A percentile compares a stretch with the other conserved stretches of the same genome.
Conservation (phyloP, 176 grass and related monocot species). For the Oryza coarctata region DNA sequence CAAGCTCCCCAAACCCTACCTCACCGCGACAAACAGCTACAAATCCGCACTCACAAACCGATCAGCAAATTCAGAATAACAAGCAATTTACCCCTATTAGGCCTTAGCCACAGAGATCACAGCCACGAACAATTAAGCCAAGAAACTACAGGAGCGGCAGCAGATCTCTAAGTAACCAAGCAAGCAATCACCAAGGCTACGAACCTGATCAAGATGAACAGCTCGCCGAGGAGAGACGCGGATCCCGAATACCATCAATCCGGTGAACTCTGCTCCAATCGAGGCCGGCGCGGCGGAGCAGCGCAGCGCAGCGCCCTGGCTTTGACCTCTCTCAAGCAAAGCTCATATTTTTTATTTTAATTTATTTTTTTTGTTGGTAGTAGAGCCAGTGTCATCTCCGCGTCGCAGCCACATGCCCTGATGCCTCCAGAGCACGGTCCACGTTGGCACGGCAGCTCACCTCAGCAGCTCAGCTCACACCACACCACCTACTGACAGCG, state of each 20-base stretch:
- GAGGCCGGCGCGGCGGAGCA: background rate
- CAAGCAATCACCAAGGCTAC: background rate
- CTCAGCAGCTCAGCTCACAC: too few relatives aligned
- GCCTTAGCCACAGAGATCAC: background rate
- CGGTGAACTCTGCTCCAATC: background rate
- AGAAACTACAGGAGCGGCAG: background rate
- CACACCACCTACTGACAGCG: too few relatives aligned
- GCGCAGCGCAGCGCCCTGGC: background rate
- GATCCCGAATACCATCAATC: background rate
- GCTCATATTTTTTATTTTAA: background rate
- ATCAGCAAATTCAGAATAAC: background rate
- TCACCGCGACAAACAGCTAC: background rate
- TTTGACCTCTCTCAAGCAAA: background rate
- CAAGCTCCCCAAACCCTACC: background rate
- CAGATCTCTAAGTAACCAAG: conserved; percentile 11
- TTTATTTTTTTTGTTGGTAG: background rate
- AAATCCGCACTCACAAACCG: background rate
- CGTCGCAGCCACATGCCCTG: conserved; percentile 20
- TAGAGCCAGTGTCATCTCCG: background rate
- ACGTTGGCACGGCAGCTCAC: background rate
- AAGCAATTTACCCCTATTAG: background rate
- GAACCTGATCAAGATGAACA: conserved; percentile 17
- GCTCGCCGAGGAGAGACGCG: background rate
- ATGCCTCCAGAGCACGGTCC: background rate
- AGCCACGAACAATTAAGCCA: background rate